Base-by-base conservation (phyloP, 2,329 filamentous ascomycete genomes). In the Nemania diffusa region DNA sequence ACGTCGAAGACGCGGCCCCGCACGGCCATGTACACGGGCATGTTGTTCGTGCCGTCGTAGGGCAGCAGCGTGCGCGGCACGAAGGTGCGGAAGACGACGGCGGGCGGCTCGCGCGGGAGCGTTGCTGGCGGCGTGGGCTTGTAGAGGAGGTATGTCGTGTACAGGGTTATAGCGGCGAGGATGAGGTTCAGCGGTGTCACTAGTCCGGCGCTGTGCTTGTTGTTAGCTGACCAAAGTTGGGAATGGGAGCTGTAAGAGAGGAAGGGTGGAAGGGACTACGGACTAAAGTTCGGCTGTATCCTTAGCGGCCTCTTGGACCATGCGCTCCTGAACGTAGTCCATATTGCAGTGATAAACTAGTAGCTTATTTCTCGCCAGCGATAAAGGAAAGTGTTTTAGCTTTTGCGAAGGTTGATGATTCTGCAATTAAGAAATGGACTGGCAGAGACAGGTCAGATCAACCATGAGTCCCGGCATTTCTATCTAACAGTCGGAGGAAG, bases 1-100 rank as follows among this genome's bases (percentile, higher is more conserved):
- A 98, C 95, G 78, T 99, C 96, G 78, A 97, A 98, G 70, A 98
- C 91, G 57, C 89, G 90, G 59, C 96, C 94, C 48, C 93, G 92
- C 20, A 98, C 94, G n/a, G 93, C 92, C 56, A 99, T 87, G 81
- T 93, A 97, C 64, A 98, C 92, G 57, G 93, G 93, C 72, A 83
- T 84, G 74, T 85, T 86, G 75, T 92, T 86, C 62, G 84, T 82
- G 78, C 96, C 96, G 81, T 95, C 94, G 85, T 90, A 95, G 34
- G 93, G 92, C 32, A 93, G 87, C n/a, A 99, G 89, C 3, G 92
- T 93, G 48, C 83, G 89, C 26, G 92, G 92, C 15, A 90, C 95
- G 83, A 93, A 91, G 62, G 85, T 90, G 65, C 81, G 82, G 84
- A 91, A 91, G 73, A 92, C 87, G 73, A 84, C 81, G 59, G 89